Base-by-base conservation (phyloP, 768 basidiomycete genomes). In the Tylopilus vinaceipallidus region DNA sequence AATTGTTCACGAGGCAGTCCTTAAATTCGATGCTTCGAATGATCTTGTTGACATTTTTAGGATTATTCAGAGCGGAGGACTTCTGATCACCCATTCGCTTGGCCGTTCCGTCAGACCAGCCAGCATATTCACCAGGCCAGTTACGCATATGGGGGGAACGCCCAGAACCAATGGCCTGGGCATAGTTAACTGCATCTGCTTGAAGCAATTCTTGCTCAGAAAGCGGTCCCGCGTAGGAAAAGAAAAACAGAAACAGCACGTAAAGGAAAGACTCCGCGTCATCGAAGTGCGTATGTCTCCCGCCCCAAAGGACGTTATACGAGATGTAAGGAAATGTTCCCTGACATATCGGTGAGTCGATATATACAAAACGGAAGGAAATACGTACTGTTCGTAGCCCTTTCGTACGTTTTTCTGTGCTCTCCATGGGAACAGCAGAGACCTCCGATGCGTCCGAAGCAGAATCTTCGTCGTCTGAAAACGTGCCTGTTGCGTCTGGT, bases 261-360 rank as follows among this genome's bases (percentile, higher is more conserved):
- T 58, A 60, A 26, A 58, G 40, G 24, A 60, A 54, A 2, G 57
- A 59, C 7, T 56, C 57, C 11, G 56, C 36, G 6, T 60, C 54
- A 38, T 59, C 53, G 2, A 44, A 52, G 3, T 45, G 48, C 0
- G 55, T 51, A 24, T 54, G 55, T 12, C 4, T 32, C 2, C 14
- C 7, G 14, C 47, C 50, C 11, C 12, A 14, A 4, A 55, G 52
- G 1, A 56, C 52, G 4, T 38, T 51, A 16, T 29, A 44, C 1
- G 58, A 58, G 19, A 54, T 57, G 4, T 57, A 59, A 12, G 50
- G 50, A 13, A 45, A 45, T 1, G 50, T 55, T 8, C 50, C 43
- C 57, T 45, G 16, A 13, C 1, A n/a, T 6, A 13, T 30, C n/a
- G 14, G 7, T 6, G 14, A 35, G 9, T 14, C 11, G 17, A 35